Evolutionary conservation across 2,329 filamentous ascomycete species (phyloP).

Genomic region (Alternaria brassicicola): DNA sequence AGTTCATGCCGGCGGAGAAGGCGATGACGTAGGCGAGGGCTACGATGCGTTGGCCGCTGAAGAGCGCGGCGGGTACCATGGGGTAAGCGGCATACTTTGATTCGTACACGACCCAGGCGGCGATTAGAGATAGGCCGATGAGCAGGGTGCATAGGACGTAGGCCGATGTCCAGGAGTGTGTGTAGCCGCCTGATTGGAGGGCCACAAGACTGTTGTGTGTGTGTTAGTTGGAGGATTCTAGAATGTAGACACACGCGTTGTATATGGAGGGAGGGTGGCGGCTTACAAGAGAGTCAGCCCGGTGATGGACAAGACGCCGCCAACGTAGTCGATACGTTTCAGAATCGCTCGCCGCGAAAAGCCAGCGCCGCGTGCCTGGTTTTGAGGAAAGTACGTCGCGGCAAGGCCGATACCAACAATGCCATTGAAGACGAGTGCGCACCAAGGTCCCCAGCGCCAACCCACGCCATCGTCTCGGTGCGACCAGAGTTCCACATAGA

Average conservation of each 20-base stretch:
- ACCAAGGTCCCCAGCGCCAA: slow-evolving; percentile 48
- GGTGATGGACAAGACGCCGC: slow-evolving; percentile 37
- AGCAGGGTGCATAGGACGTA: slow-evolving; percentile 48
- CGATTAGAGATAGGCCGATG: slow-evolving; percentile 41
- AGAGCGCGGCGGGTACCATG: background rate
- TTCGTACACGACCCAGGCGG: slow-evolving; percentile 29
- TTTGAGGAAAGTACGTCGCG: slow-evolving; percentile 42
- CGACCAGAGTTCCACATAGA: slow-evolving; percentile 41
- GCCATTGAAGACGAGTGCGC: slow-evolving; percentile 40
- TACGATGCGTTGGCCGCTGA: background rate
- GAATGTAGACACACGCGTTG: too few relatives aligned
- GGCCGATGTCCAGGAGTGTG: slow-evolving; percentile 48
- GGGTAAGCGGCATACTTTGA: background rate
- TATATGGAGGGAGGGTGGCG: too few relatives aligned
- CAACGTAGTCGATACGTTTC: background rate
- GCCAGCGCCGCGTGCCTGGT: slow-evolving; percentile 32
- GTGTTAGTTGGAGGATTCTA: background rate
- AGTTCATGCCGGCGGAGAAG: background rate
- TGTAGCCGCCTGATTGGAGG: slow-evolving; percentile 50
- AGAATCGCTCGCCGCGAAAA: background rate
- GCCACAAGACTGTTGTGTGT: slow-evolving; percentile 42
- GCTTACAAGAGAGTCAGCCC: slow-evolving; percentile 38
- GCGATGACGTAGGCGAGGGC: background rate
- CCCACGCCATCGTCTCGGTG: slow-evolving; percentile 30
- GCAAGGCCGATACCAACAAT: slow-evolving; percentile 38